Percentiles rank a stretch among this genome's conserved stretches.
Conservation (phyloP, 352 stramenopile species). For the Pythium guiyangense region DNA sequence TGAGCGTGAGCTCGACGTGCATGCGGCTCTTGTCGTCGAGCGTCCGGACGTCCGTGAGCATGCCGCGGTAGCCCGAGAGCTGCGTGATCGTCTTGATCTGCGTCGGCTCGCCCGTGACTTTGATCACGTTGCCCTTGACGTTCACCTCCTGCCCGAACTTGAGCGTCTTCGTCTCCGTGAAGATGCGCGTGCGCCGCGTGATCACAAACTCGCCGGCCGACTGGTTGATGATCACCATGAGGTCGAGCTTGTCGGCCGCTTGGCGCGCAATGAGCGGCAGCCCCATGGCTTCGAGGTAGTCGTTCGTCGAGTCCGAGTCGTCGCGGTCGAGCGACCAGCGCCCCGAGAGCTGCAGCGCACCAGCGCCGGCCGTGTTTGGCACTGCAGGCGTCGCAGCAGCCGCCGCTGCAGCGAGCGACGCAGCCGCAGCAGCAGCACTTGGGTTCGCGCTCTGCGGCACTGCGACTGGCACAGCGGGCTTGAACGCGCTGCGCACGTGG, state of each 20-base stretch:
- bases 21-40: conserved; percentile 77
- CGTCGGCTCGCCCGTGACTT: conserved; percentile 63
- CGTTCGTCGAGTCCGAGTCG: conserved; percentile 88
- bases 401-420: not conserved
- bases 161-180: conserved; percentile 86
- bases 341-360: conserved; percentile 75
- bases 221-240: conserved; percentile 89
- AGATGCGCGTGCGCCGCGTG: conserved; percentile 84
- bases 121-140: conserved; percentile 87
- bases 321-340: conserved; percentile 84
- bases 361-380: conserved; percentile 69
- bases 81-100: conserved; percentile 80
- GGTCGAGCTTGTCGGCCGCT: conserved; percentile 82
- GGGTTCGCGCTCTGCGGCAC: conserved; percentile 20
- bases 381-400: conserved; percentile 25
- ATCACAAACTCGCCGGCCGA: conserved; percentile 82
- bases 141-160: conserved; percentile 86
- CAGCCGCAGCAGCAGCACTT: conserved; percentile 7
- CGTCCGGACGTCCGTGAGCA: conserved; percentile 70
- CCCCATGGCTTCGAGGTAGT: conserved; percentile 83
- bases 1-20: conserved; percentile 75
- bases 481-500: conserved; percentile 70
- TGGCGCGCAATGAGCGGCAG: conserved; percentile 83
- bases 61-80: conserved; percentile 70
- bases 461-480: conserved; percentile 37